A percentile compares a stretch with the other conserved stretches of the same genome.
These are phyloP conservation scores for Phanerochaete carnosa DNA, from an alignment of 768 basidiomycete species.

Conservation along the genomic window DNA sequence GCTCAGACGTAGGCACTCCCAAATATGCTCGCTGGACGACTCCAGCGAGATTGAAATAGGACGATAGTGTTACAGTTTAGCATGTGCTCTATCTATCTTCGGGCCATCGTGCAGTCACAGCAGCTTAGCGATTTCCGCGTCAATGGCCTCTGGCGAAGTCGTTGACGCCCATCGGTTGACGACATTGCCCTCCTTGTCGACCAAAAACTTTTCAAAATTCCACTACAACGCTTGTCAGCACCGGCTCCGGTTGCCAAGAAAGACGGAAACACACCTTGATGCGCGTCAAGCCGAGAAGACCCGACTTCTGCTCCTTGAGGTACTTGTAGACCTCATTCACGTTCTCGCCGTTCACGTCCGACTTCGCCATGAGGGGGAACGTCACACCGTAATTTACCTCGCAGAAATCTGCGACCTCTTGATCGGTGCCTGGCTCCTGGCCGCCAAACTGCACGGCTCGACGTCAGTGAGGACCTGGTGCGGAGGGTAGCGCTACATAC, in stretches of 20 bases:
- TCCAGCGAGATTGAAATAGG: not conserved
- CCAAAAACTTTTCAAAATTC: conserved; percentile 91
- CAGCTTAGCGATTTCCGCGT: conserved; percentile 60
- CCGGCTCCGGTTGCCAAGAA: not conserved
- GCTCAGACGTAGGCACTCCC: too few relatives aligned
- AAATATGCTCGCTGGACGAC: not conserved
- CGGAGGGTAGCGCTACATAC: conserved; percentile 31
- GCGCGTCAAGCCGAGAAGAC: conserved; percentile 63
- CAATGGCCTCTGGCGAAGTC: conserved; percentile 65
- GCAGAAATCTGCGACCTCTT: conserved; percentile 73
- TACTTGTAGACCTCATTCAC: conserved; percentile 84
- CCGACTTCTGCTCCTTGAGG: conserved; percentile 79
- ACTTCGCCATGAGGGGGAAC: conserved; percentile 91
- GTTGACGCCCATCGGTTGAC: conserved; percentile 76
- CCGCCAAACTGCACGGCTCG: conserved; percentile 61
- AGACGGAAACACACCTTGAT: conserved; percentile 57
- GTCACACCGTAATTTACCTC: conserved; percentile 81
- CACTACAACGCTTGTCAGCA: conserved; percentile 42
- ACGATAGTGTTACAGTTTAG: conserved; percentile 7
- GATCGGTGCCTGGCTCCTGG: conserved; percentile 83
- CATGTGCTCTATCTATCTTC: not conserved
- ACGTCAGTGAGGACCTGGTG: not conserved
- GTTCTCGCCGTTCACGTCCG: conserved; percentile 86
- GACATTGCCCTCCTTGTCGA: conserved; percentile 75
- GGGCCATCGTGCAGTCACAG: conserved; percentile 30